phyloP scores from a whole-genome alignment of 345 rosid genomes.

The Citrus hindsii region DNA sequence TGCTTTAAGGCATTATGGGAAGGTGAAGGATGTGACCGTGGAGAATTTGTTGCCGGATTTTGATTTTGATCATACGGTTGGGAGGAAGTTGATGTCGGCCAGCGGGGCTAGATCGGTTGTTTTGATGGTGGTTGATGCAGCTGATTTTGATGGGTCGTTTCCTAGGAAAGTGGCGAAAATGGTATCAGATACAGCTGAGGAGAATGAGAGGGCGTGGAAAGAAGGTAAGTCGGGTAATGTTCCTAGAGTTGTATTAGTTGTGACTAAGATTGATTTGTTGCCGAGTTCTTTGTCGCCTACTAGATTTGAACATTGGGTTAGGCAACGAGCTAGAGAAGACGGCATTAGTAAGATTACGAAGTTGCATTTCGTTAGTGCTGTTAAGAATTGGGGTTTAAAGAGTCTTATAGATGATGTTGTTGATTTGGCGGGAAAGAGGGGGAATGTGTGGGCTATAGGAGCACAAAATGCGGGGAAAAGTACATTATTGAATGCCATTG shows the following conservation, averaged over 20 bases:
- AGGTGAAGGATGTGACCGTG: slow-evolving; percentile 70
- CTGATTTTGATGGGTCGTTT: slow-evolving; percentile 87
- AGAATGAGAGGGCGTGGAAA: slow-evolving; percentile 73
- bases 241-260: slow-evolving; percentile 75
- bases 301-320: slow-evolving; percentile 76
- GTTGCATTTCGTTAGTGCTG: slow-evolving; percentile 82
- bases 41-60: slow-evolving; percentile 94
- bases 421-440: slow-evolving; percentile 72
- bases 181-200: slow-evolving; percentile 64
- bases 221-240: slow-evolving; percentile 78
- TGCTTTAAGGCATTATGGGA: slow-evolving; percentile 82
- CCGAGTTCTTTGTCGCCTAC: slow-evolving; percentile 73
- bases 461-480: slow-evolving; percentile 93
- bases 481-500: slow-evolving; percentile 77
- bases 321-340: slow-evolving; percentile 80
- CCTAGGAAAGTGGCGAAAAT: slow-evolving; percentile 75
- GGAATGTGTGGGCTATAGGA: slow-evolving; percentile 90
- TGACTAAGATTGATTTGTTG: slow-evolving; percentile 82
- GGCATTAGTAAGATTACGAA: slow-evolving; percentile 63
- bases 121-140: slow-evolving; percentile 82
- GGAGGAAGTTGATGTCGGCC: slow-evolving; percentile 59
- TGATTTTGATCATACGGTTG: slow-evolving; percentile 83
- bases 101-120: slow-evolving; percentile 77
- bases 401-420: slow-evolving; percentile 72
- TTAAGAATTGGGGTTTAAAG: slow-evolving; percentile 85